Conservation (phyloP, 1,284 basidiomycete genomes). For the Vanrija humicola region DNA sequence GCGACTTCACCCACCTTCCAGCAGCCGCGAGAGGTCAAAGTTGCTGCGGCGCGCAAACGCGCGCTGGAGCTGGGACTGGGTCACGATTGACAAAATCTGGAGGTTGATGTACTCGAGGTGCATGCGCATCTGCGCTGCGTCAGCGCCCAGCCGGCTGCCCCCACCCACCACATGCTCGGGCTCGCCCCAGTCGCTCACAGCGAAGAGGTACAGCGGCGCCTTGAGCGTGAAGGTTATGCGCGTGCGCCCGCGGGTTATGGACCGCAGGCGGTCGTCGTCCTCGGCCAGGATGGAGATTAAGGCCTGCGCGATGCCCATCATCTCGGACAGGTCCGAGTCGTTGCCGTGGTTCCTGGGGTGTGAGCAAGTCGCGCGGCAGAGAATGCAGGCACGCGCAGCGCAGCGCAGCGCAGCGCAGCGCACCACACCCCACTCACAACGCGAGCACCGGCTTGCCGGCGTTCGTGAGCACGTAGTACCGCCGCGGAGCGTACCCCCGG, state of each 20-base stretch:
- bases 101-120: constrained; percentile 93
- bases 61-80: constrained; percentile 72
- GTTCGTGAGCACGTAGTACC: constrained; percentile 88
- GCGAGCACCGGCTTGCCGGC: constrained; percentile 91
- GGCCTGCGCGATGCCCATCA: constrained; percentile 90
- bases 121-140: constrained; percentile 64
- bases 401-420: no score
- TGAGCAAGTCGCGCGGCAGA: background rate
- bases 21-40: constrained; percentile 79
- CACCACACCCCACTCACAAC: constrained; percentile 54
- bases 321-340: constrained; percentile 62
- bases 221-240: constrained; percentile 81
- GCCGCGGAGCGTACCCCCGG: constrained; percentile 49
- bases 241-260: constrained; percentile 56
- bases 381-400: no score
- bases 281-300: constrained; percentile 81
- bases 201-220: constrained; percentile 84
- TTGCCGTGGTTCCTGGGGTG: constrained; percentile 35
- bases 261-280: constrained; percentile 73
- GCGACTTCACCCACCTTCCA: constrained; percentile 61
- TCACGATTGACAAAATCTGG: constrained; percentile 85
- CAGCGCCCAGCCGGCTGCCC: background rate
- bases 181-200: constrained; percentile 85
- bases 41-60: constrained; percentile 86
- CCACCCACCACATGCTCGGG: constrained; percentile 82